phyloP scores from a whole-genome alignment of 176 grass and related monocot genomes.

The Juncus inflexus region DNA sequence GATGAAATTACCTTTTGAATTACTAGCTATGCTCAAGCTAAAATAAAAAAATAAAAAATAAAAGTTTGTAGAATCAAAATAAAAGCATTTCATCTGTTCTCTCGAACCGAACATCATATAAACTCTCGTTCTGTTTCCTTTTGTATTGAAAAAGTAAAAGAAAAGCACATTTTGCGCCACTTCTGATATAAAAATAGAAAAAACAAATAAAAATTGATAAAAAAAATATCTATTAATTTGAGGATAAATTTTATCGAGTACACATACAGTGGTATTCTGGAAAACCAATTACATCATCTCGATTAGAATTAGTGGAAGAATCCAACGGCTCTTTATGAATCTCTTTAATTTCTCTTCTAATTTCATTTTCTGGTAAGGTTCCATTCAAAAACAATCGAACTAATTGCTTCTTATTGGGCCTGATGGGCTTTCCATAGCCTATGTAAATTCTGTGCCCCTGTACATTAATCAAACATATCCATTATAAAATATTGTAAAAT shows the following conservation, averaged over 20 bases:
- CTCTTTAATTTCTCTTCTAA: conserved; percentile 14
- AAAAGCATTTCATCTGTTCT: too few species aligned
- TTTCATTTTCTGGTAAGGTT: conserved; percentile 12
- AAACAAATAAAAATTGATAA: too few species aligned
- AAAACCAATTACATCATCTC: conserved; percentile 33
- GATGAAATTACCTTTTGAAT: too few species aligned
- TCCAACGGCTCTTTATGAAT: conserved; percentile 11
- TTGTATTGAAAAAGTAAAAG: too few species aligned
- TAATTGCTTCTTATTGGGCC: conserved; percentile 35
- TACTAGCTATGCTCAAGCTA: too few species aligned
- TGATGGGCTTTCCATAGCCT: conserved; percentile 35
- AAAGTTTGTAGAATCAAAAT: too few species aligned
- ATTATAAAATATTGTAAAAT: neutral
- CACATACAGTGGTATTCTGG: conserved; percentile 40
- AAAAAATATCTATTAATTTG: too few species aligned
- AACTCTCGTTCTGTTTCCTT: too few species aligned
- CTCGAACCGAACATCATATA: too few species aligned
- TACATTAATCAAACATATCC: neutral
- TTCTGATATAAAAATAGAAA: too few species aligned
- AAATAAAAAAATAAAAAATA: too few species aligned
- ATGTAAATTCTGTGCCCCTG: conserved; percentile 40
- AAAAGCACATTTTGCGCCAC: too few species aligned
- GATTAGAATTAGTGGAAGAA: neutral
- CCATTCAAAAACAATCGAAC: conserved; percentile 22
- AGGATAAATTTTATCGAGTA: neutral